Base-by-base conservation (phyloP, 441 rosid genomes). In the Raphanus hybrid region DNA sequence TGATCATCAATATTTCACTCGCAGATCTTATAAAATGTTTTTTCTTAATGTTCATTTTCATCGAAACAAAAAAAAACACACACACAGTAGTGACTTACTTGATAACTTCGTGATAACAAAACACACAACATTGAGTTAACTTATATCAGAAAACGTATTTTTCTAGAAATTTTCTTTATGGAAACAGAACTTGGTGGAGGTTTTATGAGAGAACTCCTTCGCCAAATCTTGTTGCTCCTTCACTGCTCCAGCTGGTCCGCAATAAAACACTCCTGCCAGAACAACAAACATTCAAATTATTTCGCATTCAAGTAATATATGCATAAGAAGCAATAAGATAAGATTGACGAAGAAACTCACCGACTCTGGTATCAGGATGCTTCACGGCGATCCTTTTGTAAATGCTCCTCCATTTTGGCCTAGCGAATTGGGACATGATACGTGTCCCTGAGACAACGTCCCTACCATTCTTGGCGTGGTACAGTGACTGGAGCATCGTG, bases 401-500 rank as follows among this genome's bases (percentile, higher is more conserved):
- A 63, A 90, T 88, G 11, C 73, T 80, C 45, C 87, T 81, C 95
- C 95, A 90, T 26, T 88, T 75, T 15, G 92, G 90, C 82, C 79
- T 88, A 69, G 90, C 88, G 23, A 87, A 90, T 61, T 87, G 89
- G 16, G 95, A 82, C 78, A 78, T 88, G 4, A 90, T 91, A 11
- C 84, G 78, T 1, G 92, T 90, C 4, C 90, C 91, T 0, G 95
- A 88, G 6, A 90, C 95, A 12, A 88, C 35, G 45, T 90, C 95
- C 8, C 87, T 84, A 7, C 92, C 95, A 7, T 78, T 77, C 78
- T 90, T 88, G 5, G 89, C 91, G 23, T 90, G 89, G 67, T 85
- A 79, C 32, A 90, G 76, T 0, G 89, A 82, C 78, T 90, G 95
- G 59, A 90, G 86, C 95, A 90, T 87, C 0, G 88, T 66, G 26